Evolutionary conservation across 306 rosid genomes (phyloP).

Genomic region (Phaseolus lunatus): DNA sequence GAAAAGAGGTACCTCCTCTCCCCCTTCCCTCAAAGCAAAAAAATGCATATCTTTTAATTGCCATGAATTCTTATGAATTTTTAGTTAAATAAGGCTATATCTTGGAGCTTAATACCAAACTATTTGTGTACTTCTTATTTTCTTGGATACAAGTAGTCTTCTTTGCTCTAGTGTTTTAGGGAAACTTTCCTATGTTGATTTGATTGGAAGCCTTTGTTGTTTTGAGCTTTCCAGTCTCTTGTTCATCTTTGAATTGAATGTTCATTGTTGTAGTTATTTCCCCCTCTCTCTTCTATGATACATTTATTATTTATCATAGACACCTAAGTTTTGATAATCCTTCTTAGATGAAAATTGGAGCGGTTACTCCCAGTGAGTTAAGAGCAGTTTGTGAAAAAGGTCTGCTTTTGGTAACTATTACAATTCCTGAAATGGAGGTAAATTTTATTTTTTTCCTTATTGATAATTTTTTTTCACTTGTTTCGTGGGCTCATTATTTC

Average conservation of each 20-base stretch:
- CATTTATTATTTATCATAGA: conserved; percentile 31
- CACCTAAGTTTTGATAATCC: conserved; percentile 32
- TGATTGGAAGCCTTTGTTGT: conserved; percentile 30
- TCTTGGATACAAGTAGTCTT: conserved; percentile 18
- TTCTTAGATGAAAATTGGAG: conserved; percentile 78
- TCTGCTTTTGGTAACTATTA: conserved; percentile 89
- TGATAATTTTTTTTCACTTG: conserved; percentile 32
- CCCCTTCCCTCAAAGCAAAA: neutral
- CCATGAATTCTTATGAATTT: neutral
- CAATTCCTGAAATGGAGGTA: conserved; percentile 99
- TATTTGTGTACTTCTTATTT: conserved; percentile 28
- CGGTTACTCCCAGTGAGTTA: conserved; percentile 66
- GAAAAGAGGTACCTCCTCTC: conserved; percentile 68
- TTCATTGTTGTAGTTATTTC: neutral
- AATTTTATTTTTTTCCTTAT: conserved; percentile 25
- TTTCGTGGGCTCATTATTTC: conserved; percentile 31
- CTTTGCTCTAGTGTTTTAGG: conserved; percentile 26
- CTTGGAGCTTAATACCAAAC: conserved; percentile 23
- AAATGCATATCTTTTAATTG: conserved; percentile 19
- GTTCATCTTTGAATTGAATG: conserved; percentile 15
- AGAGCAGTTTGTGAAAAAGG: conserved; percentile 90
- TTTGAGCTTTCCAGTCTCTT: conserved; percentile 30
- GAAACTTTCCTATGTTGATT: conserved; percentile 6
- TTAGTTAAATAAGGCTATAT: conserved; percentile 29
- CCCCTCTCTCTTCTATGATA: conserved; percentile 7